Evolutionary conservation across 2,329 filamentous ascomycete species (phyloP).

Genomic region (Paracorniculantispora psalliotae): DNA sequence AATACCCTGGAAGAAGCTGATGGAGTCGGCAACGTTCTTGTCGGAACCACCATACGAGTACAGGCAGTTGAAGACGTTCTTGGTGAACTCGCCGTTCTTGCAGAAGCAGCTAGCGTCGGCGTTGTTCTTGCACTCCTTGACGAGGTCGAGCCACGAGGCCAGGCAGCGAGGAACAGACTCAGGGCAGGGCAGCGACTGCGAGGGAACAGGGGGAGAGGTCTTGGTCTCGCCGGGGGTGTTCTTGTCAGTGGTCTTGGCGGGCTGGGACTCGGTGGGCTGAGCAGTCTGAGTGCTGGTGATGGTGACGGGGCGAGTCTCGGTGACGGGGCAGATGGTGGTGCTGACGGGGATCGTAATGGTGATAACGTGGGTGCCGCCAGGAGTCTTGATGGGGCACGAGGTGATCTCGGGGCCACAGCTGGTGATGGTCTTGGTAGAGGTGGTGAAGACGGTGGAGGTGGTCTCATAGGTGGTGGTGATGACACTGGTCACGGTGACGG

Average conservation of each 20-base stretch:
- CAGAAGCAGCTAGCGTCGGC: constrained; percentile 83
- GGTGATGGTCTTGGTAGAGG: constrained; percentile 44
- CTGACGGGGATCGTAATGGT: constrained; percentile 52
- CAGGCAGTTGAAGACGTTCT: constrained; percentile 79
- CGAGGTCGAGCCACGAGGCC: constrained; percentile 78
- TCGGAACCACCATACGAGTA: constrained; percentile 56
- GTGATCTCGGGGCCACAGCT: constrained; percentile 41
- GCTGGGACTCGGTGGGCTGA: constrained; percentile 13
- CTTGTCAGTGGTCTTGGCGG: constrained; percentile 9
- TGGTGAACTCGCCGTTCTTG: constrained; percentile 69
- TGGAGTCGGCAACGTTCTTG: constrained; percentile 62
- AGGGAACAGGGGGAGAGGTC: constrained; percentile 19
- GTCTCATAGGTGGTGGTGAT: constrained; percentile 35
- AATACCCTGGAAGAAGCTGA: constrained; percentile 85
- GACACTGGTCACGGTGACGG: constrained; percentile 18
- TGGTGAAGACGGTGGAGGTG: constrained; percentile 48
- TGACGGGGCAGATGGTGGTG: constrained; percentile 58
- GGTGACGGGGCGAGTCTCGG: constrained; percentile 34
- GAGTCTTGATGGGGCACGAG: constrained; percentile 45
- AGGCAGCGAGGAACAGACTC: constrained; percentile 78
- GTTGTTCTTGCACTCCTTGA: constrained; percentile 72
- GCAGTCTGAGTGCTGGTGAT: constrained; percentile 15
- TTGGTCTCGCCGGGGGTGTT: constrained; percentile 30
- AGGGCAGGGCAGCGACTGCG: constrained; percentile 51
- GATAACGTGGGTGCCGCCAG: constrained; percentile 39